Base-by-base conservation (phyloP, 139 green algal species). In the Micromonas commoda region DNA sequence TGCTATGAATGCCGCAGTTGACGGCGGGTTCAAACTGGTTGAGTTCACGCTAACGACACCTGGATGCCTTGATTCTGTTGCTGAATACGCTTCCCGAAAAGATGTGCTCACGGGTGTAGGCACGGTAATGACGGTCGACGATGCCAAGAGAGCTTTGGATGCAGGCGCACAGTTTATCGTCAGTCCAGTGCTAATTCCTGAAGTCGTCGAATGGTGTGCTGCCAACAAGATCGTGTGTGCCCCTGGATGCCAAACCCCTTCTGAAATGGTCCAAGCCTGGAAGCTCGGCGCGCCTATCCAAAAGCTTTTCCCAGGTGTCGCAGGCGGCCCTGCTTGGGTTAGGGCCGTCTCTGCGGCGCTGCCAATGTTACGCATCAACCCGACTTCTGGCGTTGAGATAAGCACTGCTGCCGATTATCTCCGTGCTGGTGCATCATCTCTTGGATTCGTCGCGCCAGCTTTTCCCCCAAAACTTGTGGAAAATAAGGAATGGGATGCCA, bases 31-130 rank as follows among this genome's bases (percentile, higher is more conserved):
- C 65, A 70, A 71, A 5, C 26, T 81, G 28, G 45, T 23, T 45
- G 77, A 81, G 77, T 81, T 81, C 57, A 81, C 77, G 45, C 53
- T 81, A 13, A 81, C 77, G n/a, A 81, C 77, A 1, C 77, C 77
- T 23, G 77, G 77, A 29, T 81, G 77, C 65, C 53, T 77, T 51
- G 66, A 81, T 29, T 38, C 51, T 3, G 66, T 81, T 5, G 32
- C 65, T 0, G 51, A 73, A 34, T 81, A 70, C 57, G 34, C 64
- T 6, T 38, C 57, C 29, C 65, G 57, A 51, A 34, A 31, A 23
- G 77, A 77, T 33, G 66, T 81, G 6, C n/a, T 81, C 28, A 71
- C 60, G 0, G 77, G 77, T 6, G 57, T 37, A 66, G 77, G 77
- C 19, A 81, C 77, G 29, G 57, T 81, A 1, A 35, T 81, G 39